Evolutionary conservation across 108 stramenopile genomes (phyloP), one percentile per base, ranked within the genome.

Genomic region (Pseudonitzschia delicatissima): DNA sequence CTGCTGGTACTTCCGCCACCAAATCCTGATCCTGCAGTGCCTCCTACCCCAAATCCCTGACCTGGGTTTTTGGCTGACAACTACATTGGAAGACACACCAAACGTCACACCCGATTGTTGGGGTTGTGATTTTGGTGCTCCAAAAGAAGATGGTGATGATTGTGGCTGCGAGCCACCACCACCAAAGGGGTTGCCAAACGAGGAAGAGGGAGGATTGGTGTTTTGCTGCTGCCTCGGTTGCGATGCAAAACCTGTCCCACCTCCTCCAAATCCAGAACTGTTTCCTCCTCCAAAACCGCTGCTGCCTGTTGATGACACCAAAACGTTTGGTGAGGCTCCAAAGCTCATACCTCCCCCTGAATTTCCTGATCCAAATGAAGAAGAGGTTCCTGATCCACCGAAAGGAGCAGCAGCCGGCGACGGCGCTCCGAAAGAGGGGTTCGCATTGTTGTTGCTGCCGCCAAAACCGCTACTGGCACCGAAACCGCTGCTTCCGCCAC

Each of bases 21-120:
- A 52, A 29, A 31, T 12, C 26, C 29, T 21, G 51, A 52, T 21
- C 42, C 51, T 15, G 18, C 7, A 12, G 13, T 13, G 51, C 51
- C 9, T 52, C 51, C 51, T 3, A 13, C 17, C 15, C 58, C 5
- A 44, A 42, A 40, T n/a, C n/a, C 21, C 1, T 40, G 34, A 55
- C 42, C 44, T 42, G 57, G 31, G 7, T 25, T 51, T 11, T 42
- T 42, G 11, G 50, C 31, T 40, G 18, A 33, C 32, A 5, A 57
- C 23, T 7, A 67, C 55, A 57, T 67, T 67, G 53, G 66, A 53
- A 57, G 66, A 67, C 7, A 53, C 4, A 7, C 50, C 50, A 51
- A 51, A 51, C 27, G 50, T 51, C 50, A 51, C 13, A 23, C 8
- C 12, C 12, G 50, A 23, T 26, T 51, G 50, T 26, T 51, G 50